phyloP scores from a whole-genome alignment of 2,329 filamentous ascomycete genomes.

The Sclerotinia nivalis region DNA sequence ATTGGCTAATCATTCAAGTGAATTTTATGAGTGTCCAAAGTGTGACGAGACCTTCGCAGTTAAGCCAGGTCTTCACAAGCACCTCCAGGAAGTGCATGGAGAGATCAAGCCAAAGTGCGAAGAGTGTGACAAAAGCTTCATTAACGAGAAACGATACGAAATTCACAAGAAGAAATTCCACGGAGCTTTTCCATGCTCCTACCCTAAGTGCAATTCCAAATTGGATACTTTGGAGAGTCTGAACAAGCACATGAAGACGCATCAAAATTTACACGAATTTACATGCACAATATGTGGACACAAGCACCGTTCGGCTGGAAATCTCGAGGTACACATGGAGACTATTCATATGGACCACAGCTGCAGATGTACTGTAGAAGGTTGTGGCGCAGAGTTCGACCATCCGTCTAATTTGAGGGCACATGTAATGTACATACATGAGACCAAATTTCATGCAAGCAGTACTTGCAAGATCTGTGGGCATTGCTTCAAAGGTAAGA shows the following conservation, averaged over 20 bases:
- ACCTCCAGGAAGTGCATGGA: background rate
- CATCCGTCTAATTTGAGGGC: fast-evolving
- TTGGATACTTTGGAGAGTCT: background rate
- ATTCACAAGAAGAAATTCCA: background rate
- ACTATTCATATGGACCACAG: background rate
- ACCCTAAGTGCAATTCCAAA: background rate
- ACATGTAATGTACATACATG: fast-evolving
- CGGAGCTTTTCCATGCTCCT: background rate
- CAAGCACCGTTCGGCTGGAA: fast-evolving
- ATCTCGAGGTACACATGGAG: background rate
- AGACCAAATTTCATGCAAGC: background rate
- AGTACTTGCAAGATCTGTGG: background rate
- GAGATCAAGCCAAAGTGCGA: background rate
- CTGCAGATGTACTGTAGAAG: background rate
- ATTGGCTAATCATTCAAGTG: background rate
- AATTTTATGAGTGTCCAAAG: background rate
- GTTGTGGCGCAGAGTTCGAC: background rate
- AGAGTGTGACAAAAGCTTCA: background rate
- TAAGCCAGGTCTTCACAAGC: background rate
- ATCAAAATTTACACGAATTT: background rate
- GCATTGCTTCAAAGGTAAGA: background rate
- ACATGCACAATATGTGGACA: background rate
- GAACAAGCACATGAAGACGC: background rate
- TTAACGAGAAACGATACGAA: fast-evolving
- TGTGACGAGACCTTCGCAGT: background rate